phyloP scores from a whole-genome alignment of 495 filamentous ascomycete genomes.

The Poronia punctata region DNA sequence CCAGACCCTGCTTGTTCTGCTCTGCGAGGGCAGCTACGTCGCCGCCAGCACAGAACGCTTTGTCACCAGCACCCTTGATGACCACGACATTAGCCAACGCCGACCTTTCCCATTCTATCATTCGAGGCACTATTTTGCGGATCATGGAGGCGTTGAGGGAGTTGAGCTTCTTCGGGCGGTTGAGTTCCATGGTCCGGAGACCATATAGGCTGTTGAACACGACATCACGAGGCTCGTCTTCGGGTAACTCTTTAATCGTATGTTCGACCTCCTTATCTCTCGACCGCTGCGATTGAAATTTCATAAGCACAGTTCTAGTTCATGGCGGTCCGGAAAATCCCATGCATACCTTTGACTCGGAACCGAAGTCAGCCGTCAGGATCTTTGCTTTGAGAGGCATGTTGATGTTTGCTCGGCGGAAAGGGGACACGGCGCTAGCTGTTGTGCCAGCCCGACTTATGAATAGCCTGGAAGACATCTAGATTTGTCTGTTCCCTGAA shows the following conservation, averaged over 20 bases:
- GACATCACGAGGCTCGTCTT: constrained; percentile 83
- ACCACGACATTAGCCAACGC: constrained; percentile 87
- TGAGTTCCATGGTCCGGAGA: constrained; percentile 86
- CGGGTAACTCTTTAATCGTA: constrained; percentile 45
- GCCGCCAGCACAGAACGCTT: constrained; percentile 88
- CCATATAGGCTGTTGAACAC: constrained; percentile 83
- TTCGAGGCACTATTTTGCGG: constrained; percentile 77
- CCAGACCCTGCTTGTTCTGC: constrained; percentile 58
- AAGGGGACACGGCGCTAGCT: constrained; percentile 30
- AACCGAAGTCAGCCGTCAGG: constrained; percentile 51
- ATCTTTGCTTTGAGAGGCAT: constrained; percentile 93
- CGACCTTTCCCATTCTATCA: constrained; percentile 91
- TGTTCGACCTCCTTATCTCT: constrained; percentile 26
- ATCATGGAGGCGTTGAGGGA: constrained; percentile 90
- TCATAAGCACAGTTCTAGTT: too few species aligned
- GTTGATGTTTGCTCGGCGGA: constrained; percentile 28
- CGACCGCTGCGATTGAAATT: constrained; percentile 47
- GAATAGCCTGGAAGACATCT: constrained; percentile 39
- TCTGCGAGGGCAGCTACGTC: constrained; percentile 74
- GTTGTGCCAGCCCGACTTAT: constrained; percentile 33
- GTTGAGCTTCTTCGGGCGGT: constrained; percentile 85
- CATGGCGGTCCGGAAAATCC: too few species aligned
- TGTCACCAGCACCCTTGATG: constrained; percentile 77
- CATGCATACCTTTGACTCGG: constrained; percentile 44
- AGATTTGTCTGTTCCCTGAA: constrained; percentile 13